Evolutionary conservation across 139 green algal genomes (phyloP).

Genomic region (Micractinium conductrix): DNA sequence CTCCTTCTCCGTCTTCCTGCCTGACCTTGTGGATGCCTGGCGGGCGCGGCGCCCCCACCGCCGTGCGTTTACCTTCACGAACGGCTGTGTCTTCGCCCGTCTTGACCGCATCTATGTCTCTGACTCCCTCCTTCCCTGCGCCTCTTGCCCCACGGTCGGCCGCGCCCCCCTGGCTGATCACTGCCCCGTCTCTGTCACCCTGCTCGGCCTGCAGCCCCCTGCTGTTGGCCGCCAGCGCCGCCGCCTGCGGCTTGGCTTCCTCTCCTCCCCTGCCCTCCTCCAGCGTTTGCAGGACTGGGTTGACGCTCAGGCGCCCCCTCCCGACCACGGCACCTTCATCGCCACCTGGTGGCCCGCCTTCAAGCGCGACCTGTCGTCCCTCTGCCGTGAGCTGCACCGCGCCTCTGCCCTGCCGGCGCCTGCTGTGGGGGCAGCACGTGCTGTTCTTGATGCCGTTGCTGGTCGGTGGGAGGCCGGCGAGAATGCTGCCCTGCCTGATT

Average conservation of each 20-base stretch:
- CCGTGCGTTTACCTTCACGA: neutral
- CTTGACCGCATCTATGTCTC: constrained; percentile 10
- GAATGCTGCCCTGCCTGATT: neutral
- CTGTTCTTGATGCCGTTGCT: neutral
- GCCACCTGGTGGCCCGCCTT: neutral
- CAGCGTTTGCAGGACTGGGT: neutral
- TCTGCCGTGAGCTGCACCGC: neutral
- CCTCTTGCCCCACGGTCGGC: neutral
- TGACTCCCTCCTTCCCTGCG: neutral
- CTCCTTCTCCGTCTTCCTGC: neutral
- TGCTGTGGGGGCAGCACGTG: neutral
- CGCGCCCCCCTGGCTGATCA: neutral
- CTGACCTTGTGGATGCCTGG: neutral
- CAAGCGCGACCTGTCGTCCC: neutral
- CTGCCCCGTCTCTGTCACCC: neutral
- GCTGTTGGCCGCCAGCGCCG: neutral
- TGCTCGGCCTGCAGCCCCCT: neutral
- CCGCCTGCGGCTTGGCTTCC: neutral
- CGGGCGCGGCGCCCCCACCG: no score
- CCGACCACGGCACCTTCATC: neutral
- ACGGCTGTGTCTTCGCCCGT: neutral
- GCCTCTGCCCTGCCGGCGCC: no score
- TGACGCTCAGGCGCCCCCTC: neutral
- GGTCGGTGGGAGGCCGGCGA: neutral
- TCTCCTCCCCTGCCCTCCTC: neutral